phyloP scores from a whole-genome alignment of 495 filamentous ascomycete species.

The Trypethelium eluteriae region DNA sequence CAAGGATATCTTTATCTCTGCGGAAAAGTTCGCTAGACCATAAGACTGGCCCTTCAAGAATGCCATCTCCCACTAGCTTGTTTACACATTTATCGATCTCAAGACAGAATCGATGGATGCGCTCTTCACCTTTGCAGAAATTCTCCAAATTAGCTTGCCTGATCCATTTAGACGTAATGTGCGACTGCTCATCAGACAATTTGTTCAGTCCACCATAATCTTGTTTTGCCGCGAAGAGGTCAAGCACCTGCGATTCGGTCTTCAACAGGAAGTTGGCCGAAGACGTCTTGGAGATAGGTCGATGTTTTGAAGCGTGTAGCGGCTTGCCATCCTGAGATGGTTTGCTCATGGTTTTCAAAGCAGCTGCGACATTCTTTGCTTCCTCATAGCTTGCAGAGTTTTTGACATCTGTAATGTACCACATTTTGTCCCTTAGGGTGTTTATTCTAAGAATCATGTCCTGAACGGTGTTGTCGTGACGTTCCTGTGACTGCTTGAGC shows the following conservation, averaged over 20 bases:
- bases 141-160: constrained; percentile 77
- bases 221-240: constrained; percentile 71
- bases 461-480: constrained; percentile 57
- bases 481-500: constrained; percentile 65
- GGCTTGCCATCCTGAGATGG: constrained; percentile 37
- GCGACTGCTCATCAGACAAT: constrained; percentile 89
- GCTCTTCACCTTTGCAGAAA: constrained; percentile 90
- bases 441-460: constrained; percentile 60
- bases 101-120: constrained; percentile 88
- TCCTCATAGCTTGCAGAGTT: constrained; percentile 88
- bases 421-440: constrained; percentile 86
- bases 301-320: constrained; percentile 17
- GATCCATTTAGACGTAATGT: constrained; percentile 78
- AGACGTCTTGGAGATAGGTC: constrained; percentile 45
- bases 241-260: constrained; percentile 78
- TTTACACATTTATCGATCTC: constrained; percentile 82
- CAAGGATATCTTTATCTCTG: constrained; percentile 67
- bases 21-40: constrained; percentile 88
- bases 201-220: constrained; percentile 90
- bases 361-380: constrained; percentile 75
- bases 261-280: constrained; percentile 66
- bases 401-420: constrained; percentile 94
- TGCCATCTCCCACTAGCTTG: constrained; percentile 77
- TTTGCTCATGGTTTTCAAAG: constrained; percentile 86
- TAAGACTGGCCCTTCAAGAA: constrained; percentile 79